Evolutionary conservation across 2,329 filamentous ascomycete species (phyloP).

Genomic region (Capronia americana): DNA sequence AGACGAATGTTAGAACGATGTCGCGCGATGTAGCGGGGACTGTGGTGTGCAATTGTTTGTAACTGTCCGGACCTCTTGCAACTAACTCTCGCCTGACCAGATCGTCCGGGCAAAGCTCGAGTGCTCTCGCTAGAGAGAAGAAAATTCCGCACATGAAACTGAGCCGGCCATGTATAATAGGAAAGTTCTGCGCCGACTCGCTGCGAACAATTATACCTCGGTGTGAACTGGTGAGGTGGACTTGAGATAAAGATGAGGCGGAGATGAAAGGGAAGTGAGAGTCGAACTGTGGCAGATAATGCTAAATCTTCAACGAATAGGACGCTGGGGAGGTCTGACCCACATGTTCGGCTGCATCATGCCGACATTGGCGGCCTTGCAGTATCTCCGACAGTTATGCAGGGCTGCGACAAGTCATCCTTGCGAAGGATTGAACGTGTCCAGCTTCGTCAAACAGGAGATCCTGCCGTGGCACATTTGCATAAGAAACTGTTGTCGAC

Average conservation of each 20-base stretch:
- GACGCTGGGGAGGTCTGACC: background rate
- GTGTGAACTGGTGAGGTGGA: background rate
- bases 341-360: slow-evolving; percentile 14
- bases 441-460: slow-evolving; percentile 1
- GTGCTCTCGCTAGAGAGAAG: slow-evolving; percentile 52
- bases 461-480: background rate
- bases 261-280: slow-evolving; percentile 6
- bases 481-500: background rate
- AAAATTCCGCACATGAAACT: slow-evolving; percentile 64
- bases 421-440: background rate
- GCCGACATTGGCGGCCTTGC: slow-evolving; percentile 19
- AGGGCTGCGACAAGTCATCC: slow-evolving; percentile 17
- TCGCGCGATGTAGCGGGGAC: slow-evolving; percentile 23
- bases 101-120: slow-evolving; percentile 59
- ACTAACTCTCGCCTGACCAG: slow-evolving; percentile 46
- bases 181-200: background rate
- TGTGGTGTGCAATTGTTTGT: slow-evolving; percentile 42
- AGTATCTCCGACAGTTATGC: slow-evolving; percentile 24
- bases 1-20: slow-evolving; percentile 68
- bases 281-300: background rate
- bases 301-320: background rate
- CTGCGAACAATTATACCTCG: background rate
- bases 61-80: slow-evolving; percentile 55
- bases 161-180: background rate
- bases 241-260: background rate